Base-by-base conservation (phyloP, 2,329 filamentous ascomycete species). In the Akanthomyces lecanii region DNA sequence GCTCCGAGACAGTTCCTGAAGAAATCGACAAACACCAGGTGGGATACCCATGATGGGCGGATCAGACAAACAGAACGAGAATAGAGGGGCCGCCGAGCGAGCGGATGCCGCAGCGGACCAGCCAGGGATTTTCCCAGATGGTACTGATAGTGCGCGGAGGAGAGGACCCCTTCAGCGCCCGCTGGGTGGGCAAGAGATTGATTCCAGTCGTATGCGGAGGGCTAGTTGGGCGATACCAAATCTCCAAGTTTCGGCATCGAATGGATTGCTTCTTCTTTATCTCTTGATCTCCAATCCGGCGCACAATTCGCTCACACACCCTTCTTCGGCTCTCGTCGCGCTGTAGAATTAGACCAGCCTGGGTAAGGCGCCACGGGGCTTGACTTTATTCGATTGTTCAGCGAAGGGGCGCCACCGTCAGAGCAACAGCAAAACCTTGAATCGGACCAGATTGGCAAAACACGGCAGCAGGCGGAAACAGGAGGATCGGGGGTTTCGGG, bases 291-390 rank as follows among this genome's bases (percentile, higher is more conserved):
- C 16, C 10, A 11, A 6, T 23, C 11, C 7, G 8, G 16, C 25
- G 33, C 23, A 50, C 18, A 33, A 30, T 23, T 53, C 10, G 12
- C 36, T 52, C 36, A 28, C 58, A n/a, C 48, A 28, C 40, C 38
- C 40, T 45, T 45, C 25, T 45, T 33, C 58, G 58, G 58, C 58
- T 61, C 58, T 61, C 58, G 48, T 61, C 25, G 38, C 48, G 58
- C 48, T 16, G 58, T 10, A 21, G 18, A 25, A 30, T 7, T 23
- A 28, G 44, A 30, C 45, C 42, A 59, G n/a, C 33, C 44, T 50
- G 11, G 7, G 30, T 48, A 25, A 44, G 23, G 56, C 44, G 45
- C 45, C 33, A 51, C 23, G 33, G 7, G 47, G 23, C 56, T 50
- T 59, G 45, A 14, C 56, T 51, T 42, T 28, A 50, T 59, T 59